Percentiles rank a stretch among this genome's conserved stretches.
Conservation (phyloP, 768 basidiomycete species). For the Psilocybe cyanescens region DNA sequence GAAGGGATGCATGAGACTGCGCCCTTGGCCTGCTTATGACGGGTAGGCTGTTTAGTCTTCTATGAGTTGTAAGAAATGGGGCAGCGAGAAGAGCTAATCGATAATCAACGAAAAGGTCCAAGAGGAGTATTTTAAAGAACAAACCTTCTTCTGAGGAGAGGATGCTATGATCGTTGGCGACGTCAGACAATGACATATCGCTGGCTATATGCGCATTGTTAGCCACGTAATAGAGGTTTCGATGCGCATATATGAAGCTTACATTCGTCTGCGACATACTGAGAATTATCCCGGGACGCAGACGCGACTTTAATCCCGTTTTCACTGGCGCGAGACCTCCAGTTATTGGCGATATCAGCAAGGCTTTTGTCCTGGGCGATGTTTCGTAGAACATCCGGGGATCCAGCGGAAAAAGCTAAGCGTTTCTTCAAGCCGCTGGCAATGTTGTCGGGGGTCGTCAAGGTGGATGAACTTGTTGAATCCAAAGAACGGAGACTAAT, state of each 20-base stretch:
- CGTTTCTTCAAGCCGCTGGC: slow-evolving; percentile 41
- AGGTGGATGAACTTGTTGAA: slow-evolving; percentile 51
- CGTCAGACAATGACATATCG: slow-evolving; percentile 51
- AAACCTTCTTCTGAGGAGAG: slow-evolving; percentile 54
- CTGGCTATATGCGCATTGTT: slow-evolving; percentile 55
- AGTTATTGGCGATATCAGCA: slow-evolving; percentile 67
- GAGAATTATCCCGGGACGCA: slow-evolving; percentile 51
- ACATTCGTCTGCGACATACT: slow-evolving; percentile 51
- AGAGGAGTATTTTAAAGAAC: neutral
- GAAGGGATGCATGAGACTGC: slow-evolving; percentile 54
- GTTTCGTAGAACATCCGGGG: slow-evolving; percentile 44
- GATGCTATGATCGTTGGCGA: slow-evolving; percentile 49
- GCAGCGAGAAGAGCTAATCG: slow-evolving; percentile 56
- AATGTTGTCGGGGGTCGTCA: slow-evolving; percentile 64
- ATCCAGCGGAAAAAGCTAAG: slow-evolving; percentile 40
- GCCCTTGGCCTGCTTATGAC: slow-evolving; percentile 58
- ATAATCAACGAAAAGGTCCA: slow-evolving; percentile 14
- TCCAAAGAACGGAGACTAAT: slow-evolving; percentile 69
- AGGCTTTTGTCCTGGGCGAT: slow-evolving; percentile 48
- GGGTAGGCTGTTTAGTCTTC: slow-evolving; percentile 31
- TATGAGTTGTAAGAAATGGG: slow-evolving; percentile 50
- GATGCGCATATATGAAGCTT: slow-evolving; percentile 28
- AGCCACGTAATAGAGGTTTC: slow-evolving; percentile 18
- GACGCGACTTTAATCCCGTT: slow-evolving; percentile 71
- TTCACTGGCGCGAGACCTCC: slow-evolving; percentile 72